Conservation (phyloP, 164 flowering plant genomes). For the Chimonanthus salicifolius region DNA sequence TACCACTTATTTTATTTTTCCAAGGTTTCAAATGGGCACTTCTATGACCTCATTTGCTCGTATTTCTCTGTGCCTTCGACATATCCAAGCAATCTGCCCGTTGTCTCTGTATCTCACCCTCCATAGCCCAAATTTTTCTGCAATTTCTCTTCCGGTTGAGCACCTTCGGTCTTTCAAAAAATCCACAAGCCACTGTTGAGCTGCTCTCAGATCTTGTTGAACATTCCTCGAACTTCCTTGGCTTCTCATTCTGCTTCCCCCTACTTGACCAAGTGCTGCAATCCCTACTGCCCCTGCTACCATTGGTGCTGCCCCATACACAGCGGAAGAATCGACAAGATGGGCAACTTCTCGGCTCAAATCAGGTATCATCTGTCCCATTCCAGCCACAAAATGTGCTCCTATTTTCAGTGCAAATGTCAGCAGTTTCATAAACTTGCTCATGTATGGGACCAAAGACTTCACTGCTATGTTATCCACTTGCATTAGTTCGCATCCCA, state of each 20-base stretch:
- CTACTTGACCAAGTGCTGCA: constrained; percentile 32
- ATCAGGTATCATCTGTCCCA: constrained; percentile 95
- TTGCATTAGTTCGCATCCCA: constrained; percentile 85
- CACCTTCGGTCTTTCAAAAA: constrained; percentile 69
- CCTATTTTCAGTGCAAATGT: constrained; percentile 87
- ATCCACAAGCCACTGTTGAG: constrained; percentile 88
- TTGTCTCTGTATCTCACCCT: constrained; percentile 76
- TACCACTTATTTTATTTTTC: too few relatives aligned
- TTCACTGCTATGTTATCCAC: constrained; percentile 63
- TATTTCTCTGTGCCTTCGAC: constrained; percentile 57
- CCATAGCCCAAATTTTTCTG: constrained; percentile 87
- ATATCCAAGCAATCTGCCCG: constrained; percentile 88
- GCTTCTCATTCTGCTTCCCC: constrained; percentile 26
- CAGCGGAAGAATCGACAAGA: constrained; percentile 45
- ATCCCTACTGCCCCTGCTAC: constrained; percentile 74
- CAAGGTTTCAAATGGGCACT: constrained; percentile 50
- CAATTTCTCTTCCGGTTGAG: constrained; percentile 73
- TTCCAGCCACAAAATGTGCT: constrained; percentile 79
- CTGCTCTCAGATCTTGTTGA: constrained; percentile 56
- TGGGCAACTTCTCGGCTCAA: constrained; percentile 73
- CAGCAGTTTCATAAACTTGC: constrained; percentile 77
- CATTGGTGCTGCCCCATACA: constrained; percentile 54
- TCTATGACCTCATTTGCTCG: constrained; percentile 75
- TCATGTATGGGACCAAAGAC: constrained; percentile 76
- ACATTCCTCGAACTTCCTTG: constrained; percentile 40